phyloP scores from a whole-genome alignment of 2,329 filamentous ascomycete genomes.

The Annulohypoxylon truncatum region DNA sequence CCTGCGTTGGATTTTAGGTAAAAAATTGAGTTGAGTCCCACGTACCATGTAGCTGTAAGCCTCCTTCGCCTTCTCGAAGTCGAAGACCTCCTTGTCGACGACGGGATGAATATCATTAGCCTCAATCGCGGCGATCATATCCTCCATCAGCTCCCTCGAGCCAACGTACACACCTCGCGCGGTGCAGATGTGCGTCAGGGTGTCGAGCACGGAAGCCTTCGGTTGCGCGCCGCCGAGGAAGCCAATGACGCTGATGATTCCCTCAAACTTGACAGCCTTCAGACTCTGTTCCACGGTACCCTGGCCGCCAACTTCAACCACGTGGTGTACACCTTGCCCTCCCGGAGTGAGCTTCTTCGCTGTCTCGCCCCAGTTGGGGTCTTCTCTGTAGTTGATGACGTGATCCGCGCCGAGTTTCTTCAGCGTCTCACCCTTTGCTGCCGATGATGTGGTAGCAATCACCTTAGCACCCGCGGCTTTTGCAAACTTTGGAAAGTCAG shows the following conservation, averaged over 20 bases:
- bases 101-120: slow-evolving; percentile 57
- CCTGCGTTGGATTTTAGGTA: not conserved
- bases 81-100: slow-evolving; percentile 54
- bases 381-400: slow-evolving; percentile 63
- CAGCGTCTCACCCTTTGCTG: slow-evolving; percentile 57
- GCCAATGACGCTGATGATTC: slow-evolving; percentile 59
- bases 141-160: slow-evolving; percentile 54
- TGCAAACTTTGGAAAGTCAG: slow-evolving; percentile 54
- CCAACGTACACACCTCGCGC: slow-evolving; percentile 58
- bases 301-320: slow-evolving; percentile 62
- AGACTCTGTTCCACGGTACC: slow-evolving; percentile 59
- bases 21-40: not conserved
- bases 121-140: slow-evolving; percentile 58
- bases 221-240: slow-evolving; percentile 57
- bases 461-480: slow-evolving; percentile 61
- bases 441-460: slow-evolving; percentile 61
- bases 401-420: slow-evolving; percentile 62
- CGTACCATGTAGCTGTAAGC: slow-evolving; percentile 66
- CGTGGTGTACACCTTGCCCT: slow-evolving; percentile 59
- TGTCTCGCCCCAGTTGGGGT: slow-evolving; percentile 58
- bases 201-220: slow-evolving; percentile 64
- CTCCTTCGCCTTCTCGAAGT: slow-evolving; percentile 53
- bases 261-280: slow-evolving; percentile 58
- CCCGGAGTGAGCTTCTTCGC: slow-evolving; percentile 56
- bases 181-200: slow-evolving; percentile 54